phyloP scores from a whole-genome alignment of 2,329 filamentous ascomycete genomes.

The Leptographium galeiforme region DNA sequence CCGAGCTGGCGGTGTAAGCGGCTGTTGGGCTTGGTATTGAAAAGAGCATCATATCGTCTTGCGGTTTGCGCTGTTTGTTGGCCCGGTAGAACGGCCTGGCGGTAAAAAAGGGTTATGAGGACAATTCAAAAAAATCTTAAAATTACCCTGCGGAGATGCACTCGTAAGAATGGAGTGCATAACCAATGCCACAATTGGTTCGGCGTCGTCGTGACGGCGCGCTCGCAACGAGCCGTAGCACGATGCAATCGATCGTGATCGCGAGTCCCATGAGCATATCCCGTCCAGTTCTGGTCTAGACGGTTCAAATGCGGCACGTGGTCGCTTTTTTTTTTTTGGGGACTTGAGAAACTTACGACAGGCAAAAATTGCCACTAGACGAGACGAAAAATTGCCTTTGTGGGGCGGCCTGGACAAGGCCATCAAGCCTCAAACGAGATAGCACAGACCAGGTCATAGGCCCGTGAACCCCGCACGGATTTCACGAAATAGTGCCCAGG shows the following conservation, averaged over 20 bases:
- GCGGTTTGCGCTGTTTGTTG: neutral
- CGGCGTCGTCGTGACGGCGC: too few species aligned
- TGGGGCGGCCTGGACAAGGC: neutral
- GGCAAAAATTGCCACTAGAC: neutral
- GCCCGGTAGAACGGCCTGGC: neutral
- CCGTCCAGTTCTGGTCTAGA: too few species aligned
- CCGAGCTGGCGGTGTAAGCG: conserved; percentile 50
- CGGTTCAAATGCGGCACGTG: neutral
- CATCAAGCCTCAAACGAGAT: neutral
- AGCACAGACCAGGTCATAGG: neutral
- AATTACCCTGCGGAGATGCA: neutral
- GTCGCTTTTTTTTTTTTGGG: neutral
- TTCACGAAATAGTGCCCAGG: neutral
- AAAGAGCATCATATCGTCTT: neutral
- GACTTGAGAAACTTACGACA: neutral
- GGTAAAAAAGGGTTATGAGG: conserved; percentile 1
- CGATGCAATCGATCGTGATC: too few species aligned
- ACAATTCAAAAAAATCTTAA: conserved; percentile 4
- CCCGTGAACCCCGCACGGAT: neutral
- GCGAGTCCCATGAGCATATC: too few species aligned
- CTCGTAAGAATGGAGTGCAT: too few species aligned
- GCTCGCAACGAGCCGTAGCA: too few species aligned
- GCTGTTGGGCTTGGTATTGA: conserved; percentile 15
- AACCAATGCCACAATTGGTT: too few species aligned
- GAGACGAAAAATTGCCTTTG: neutral